phyloP scores from a whole-genome alignment of 2,329 filamentous ascomycete genomes.

The Rasamsonia emersonii region DNA sequence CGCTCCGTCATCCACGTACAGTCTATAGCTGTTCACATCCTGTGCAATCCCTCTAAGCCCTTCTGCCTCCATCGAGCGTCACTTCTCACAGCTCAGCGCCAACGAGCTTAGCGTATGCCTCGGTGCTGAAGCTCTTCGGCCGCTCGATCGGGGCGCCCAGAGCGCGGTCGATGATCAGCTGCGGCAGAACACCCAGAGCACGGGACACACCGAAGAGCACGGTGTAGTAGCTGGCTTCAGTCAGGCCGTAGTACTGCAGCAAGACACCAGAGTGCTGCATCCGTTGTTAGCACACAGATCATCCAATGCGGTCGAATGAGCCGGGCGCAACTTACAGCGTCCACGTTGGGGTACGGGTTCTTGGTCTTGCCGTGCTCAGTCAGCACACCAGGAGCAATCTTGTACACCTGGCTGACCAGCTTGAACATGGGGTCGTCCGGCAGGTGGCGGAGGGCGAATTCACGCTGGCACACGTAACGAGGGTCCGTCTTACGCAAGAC shows the following conservation, averaged over 20 bases:
- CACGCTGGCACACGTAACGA: constrained; percentile 96
- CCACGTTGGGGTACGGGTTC: constrained; percentile 99
- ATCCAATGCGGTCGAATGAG: constrained; percentile 2
- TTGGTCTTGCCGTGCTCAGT: constrained; percentile 99
- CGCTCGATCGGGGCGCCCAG: constrained; percentile 95
- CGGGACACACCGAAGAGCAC: constrained; percentile 98
- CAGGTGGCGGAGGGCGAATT: constrained; percentile 89
- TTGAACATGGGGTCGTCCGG: constrained; percentile 99
- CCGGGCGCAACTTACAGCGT: constrained; percentile 49
- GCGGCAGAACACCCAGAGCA: constrained; percentile 94
- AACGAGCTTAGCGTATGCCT: constrained; percentile 89
- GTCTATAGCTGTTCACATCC: no score
- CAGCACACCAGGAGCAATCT: constrained; percentile 95
- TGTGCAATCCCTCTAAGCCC: no score
- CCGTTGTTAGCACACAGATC: constrained; percentile 11
- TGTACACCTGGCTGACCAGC: constrained; percentile 99
- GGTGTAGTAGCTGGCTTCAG: constrained; percentile 99
- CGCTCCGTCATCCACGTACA: no score
- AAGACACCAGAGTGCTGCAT: constrained; percentile 85
- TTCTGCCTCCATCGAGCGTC: constrained; percentile 2
- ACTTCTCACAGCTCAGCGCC: constrained; percentile 72
- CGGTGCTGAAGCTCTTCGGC: constrained; percentile 98
- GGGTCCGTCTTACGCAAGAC: constrained; percentile 99
- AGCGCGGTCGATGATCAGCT: constrained; percentile 99
- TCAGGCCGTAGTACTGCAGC: constrained; percentile 98